Percentiles rank a stretch among this genome's conserved stretches.
Conservation (phyloP, 2,329 filamentous ascomycete species). For the Pyricularia sp. region DNA sequence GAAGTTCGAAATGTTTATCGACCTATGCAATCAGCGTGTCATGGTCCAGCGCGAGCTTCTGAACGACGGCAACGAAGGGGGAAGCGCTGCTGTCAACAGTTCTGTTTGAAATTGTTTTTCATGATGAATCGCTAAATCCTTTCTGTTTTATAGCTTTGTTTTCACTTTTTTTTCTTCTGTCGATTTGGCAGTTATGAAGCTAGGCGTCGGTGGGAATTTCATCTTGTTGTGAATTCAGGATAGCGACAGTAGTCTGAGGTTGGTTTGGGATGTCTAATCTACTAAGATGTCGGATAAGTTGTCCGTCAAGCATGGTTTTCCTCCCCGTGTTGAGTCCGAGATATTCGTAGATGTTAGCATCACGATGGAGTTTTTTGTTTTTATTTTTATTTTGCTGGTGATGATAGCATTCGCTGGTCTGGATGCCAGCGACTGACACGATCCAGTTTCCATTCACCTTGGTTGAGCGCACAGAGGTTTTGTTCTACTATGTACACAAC, state of each 20-base stretch:
- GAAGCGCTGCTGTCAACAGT: not conserved
- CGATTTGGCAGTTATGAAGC: not conserved
- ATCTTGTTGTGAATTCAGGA: not conserved
- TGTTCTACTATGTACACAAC: not conserved
- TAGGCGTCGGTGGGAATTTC: not conserved
- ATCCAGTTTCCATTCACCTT: not conserved
- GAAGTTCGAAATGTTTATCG: slow-evolving; percentile 57
- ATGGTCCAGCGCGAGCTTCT: slow-evolving; percentile 49
- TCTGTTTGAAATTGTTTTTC: not conserved
- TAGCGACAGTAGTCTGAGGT: not conserved
- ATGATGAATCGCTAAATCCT: not conserved
- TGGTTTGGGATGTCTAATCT: not conserved
- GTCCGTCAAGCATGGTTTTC: not conserved
- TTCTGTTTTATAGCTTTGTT: not conserved
- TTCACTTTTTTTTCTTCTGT: not conserved
- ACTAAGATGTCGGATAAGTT: not conserved
- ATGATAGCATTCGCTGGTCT: not conserved
- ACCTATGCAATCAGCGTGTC: slow-evolving; percentile 54
- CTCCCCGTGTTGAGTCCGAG: not conserved
- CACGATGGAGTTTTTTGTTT: not conserved
- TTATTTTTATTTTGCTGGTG: not conserved
- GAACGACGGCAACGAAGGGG: slow-evolving; percentile 15
- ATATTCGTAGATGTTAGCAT: not conserved
- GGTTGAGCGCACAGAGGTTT: not conserved
- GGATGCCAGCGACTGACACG: not conserved